These are phyloP conservation scores for Mortierella sp. DNA, from an alignment of 371 early-diverging fungal species.

Conservation along the genomic window DNA sequence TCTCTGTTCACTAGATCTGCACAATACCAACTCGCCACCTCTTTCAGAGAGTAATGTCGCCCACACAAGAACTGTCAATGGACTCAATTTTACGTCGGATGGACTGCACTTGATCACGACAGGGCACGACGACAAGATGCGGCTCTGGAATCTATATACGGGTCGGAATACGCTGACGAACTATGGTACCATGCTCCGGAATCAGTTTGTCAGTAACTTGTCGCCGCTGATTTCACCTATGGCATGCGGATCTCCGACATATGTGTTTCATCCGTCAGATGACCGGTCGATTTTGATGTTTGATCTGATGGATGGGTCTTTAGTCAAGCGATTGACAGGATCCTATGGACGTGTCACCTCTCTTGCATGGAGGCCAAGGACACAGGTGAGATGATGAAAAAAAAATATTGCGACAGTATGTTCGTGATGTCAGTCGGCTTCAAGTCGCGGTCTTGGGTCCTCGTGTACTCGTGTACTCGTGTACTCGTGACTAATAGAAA, in stretches of 20 bases:
- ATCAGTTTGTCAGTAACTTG: constrained; percentile 60
- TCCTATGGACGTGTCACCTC: constrained; percentile 75
- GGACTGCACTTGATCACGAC: constrained; percentile 71
- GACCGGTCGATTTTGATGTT: constrained; percentile 70
- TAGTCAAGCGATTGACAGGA: constrained; percentile 67
- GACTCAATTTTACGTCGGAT: constrained; percentile 74
- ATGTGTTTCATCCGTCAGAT: constrained; percentile 71
- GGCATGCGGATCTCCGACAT: constrained; percentile 17
- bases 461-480: too few species aligned
- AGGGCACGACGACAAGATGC: constrained; percentile 80
- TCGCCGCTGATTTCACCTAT: constrained; percentile 62
- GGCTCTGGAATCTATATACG: constrained; percentile 83
- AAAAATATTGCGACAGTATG: too few species aligned
- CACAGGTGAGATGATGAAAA: constrained; percentile 60
- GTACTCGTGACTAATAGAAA: constrained; percentile 5
- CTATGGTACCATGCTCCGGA: constrained; percentile 69
- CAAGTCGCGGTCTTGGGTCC: too few species aligned
- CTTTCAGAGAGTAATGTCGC: constrained; percentile 66
- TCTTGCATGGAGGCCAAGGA: constrained; percentile 64
- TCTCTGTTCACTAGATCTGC: constrained; percentile 69
- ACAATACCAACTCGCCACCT: constrained; percentile 65
- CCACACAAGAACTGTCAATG: constrained; percentile 81
- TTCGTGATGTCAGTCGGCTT: too few species aligned
- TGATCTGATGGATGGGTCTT: constrained; percentile 67
- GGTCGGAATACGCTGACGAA: constrained; percentile 75